Evolutionary conservation across 2,329 filamentous ascomycete species (phyloP).

Genomic region (Talaromyces amestolkiae): DNA sequence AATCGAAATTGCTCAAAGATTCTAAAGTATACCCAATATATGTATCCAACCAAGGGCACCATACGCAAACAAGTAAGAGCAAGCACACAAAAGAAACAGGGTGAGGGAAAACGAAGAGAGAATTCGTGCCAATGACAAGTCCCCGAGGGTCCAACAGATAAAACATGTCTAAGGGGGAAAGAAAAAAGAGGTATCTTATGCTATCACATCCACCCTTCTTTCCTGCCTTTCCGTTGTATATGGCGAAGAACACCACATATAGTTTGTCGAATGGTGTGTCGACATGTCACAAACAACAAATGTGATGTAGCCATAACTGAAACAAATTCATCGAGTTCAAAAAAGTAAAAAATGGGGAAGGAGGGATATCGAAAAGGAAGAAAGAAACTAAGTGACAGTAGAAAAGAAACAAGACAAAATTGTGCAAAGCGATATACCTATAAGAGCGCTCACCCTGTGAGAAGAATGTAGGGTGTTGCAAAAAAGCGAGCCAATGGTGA

Average conservation of each 20-base stretch:
- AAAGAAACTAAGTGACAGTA: slow-evolving; percentile 19
- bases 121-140: neutral
- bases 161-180: neutral
- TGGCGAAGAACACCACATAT: slow-evolving; percentile 3
- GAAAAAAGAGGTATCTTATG: slow-evolving; percentile 10
- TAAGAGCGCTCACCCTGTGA: slow-evolving; percentile 15
- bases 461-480: slow-evolving; percentile 13
- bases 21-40: slow-evolving; percentile 21
- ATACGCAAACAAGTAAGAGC: slow-evolving; percentile 7
- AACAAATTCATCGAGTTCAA: slow-evolving; percentile 1
- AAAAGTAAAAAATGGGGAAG: neutral
- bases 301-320: slow-evolving; percentile 5
- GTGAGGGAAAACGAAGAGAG: slow-evolving; percentile 6
- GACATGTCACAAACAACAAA: slow-evolving; percentile 12
- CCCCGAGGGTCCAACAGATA: neutral
- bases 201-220: neutral
- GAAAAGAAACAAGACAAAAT: slow-evolving; percentile 10
- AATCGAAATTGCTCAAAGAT: slow-evolving; percentile 19
- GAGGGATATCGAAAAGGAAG: slow-evolving; percentile 15
- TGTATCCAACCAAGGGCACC: slow-evolving; percentile 19
- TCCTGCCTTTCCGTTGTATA: slow-evolving; percentile 9
- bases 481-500: slow-evolving; percentile 11
- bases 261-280: slow-evolving; percentile 9
- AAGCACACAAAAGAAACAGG: slow-evolving; percentile 16
- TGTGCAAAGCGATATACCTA: slow-evolving; percentile 16